phyloP scores from a whole-genome alignment of 169 alveolate species.

The Cryptosporidium ubiquitum region DNA sequence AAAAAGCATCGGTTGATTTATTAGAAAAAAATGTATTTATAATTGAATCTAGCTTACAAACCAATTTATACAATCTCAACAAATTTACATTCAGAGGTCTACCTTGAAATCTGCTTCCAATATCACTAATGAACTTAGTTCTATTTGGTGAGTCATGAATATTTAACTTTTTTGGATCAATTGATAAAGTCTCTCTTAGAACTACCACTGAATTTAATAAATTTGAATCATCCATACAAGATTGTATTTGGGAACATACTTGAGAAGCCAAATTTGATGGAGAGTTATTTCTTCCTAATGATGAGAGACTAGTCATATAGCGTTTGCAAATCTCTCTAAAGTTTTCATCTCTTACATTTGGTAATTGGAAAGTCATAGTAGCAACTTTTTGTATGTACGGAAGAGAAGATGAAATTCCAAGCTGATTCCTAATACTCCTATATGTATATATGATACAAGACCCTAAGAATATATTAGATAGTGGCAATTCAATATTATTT shows the following conservation, averaged over 20 bases:
- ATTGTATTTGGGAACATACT: slow-evolving; percentile 28
- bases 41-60: slow-evolving; percentile 18
- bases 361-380: slow-evolving; percentile 45
- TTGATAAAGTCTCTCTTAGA: slow-evolving; percentile 33
- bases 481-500: slow-evolving; percentile 39
- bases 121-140: not conserved
- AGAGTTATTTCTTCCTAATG: not conserved
- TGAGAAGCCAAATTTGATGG: slow-evolving; percentile 2
- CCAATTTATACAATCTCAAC: slow-evolving; percentile 18
- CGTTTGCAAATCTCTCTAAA: slow-evolving; percentile 17
- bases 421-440: slow-evolving; percentile 57
- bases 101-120: slow-evolving; percentile 14
- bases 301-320: not conserved
- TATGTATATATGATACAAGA: slow-evolving; percentile 43
- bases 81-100: slow-evolving; percentile 23
- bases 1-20: not conserved
- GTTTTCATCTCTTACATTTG: not conserved
- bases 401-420: slow-evolving; percentile 45
- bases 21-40: not conserved
- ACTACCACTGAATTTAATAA: not conserved
- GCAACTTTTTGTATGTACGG: slow-evolving; percentile 58
- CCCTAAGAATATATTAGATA: slow-evolving; percentile 13
- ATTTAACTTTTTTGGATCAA: not conserved
- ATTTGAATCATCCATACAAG: slow-evolving; percentile 29
- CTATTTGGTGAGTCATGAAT: slow-evolving; percentile 11